Percentiles rank a stretch among this genome's conserved stretches.
Conservation (phyloP, 192 early-diverging fungal genomes). For the Coemansia sp. region DNA sequence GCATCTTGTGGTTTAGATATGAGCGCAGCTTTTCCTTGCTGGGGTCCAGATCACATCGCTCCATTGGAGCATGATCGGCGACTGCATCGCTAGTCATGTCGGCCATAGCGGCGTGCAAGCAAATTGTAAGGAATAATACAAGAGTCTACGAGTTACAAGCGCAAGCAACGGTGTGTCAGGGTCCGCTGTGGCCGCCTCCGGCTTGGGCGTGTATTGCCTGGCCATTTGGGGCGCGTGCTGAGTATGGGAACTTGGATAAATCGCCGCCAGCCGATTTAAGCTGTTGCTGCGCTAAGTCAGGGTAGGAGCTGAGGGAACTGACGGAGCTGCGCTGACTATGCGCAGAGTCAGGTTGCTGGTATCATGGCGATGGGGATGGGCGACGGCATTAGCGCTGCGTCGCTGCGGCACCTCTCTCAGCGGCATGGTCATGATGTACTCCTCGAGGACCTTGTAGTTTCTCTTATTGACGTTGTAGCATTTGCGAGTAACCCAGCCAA, state of each 20-base stretch:
- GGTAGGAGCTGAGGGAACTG: background rate
- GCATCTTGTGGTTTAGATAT: slow-evolving; percentile 47
- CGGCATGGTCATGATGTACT: slow-evolving; percentile 29
- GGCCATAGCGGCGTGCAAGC: background rate
- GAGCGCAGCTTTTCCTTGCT: slow-evolving; percentile 30
- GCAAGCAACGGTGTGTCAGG: background rate
- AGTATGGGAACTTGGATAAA: background rate
- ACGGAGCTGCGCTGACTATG: background rate
- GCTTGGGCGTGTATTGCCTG: background rate
- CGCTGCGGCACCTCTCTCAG: slow-evolving; percentile 1
- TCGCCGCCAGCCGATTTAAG: background rate
- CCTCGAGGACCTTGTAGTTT: slow-evolving; percentile 32
- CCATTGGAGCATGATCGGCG: background rate
- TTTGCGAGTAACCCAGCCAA: slow-evolving; percentile 43
- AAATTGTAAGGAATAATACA: background rate
- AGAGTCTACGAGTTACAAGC: background rate
- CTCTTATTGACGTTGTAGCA: slow-evolving; percentile 36
- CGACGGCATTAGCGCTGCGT: background rate
- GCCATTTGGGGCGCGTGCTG: background rate
- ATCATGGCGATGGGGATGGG: background rate
- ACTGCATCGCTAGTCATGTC: background rate
- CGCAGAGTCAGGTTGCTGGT: background rate
- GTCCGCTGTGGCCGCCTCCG: background rate
- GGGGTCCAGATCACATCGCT: background rate
- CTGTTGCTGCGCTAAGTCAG: background rate